A percentile compares a stretch with the other conserved stretches of the same genome.
Evolutionary conservation across 352 stramenopile species (phyloP).

Genomic region (Globisporangium okanoganense): DNA sequence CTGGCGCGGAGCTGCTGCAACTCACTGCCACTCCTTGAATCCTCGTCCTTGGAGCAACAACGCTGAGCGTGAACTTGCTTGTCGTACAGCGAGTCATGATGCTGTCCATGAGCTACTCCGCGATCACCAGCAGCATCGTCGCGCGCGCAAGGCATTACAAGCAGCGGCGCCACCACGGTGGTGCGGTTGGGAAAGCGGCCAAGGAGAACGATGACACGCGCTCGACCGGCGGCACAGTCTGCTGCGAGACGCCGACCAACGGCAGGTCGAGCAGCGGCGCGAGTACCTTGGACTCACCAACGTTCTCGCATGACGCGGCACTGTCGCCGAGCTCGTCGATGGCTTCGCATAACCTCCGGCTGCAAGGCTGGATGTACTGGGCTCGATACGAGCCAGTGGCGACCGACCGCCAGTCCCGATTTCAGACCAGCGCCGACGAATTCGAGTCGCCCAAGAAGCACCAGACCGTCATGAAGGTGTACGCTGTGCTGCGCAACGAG

Average conservation of each 20-base stretch:
- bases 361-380: constrained; percentile 47
- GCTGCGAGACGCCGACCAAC: background rate
- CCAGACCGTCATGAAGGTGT: constrained; percentile 38
- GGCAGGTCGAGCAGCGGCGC: constrained; percentile 6
- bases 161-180: background rate
- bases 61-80: constrained; percentile 3
- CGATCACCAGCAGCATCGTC: constrained; percentile 8
- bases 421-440: background rate
- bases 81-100: background rate
- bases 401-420: background rate
- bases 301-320: background rate
- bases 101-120: constrained; percentile 18
- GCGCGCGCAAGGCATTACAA: constrained; percentile 7
- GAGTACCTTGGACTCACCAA: constrained; percentile 7
- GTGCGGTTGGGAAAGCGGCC: background rate
- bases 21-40: constrained; percentile 5
- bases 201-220: constrained; percentile 13
- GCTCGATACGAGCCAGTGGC: constrained; percentile 16
- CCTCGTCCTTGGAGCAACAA: background rate
- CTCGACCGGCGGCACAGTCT: constrained; percentile 5
- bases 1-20: too few species aligned
- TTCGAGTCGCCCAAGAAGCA: constrained; percentile 3
- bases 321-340: constrained; percentile 4
- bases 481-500: constrained; percentile 37
- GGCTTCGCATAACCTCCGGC: constrained; percentile 18